phyloP scores from a whole-genome alignment of 805 yeast genomes.

The Barnettozyma sp. region DNA sequence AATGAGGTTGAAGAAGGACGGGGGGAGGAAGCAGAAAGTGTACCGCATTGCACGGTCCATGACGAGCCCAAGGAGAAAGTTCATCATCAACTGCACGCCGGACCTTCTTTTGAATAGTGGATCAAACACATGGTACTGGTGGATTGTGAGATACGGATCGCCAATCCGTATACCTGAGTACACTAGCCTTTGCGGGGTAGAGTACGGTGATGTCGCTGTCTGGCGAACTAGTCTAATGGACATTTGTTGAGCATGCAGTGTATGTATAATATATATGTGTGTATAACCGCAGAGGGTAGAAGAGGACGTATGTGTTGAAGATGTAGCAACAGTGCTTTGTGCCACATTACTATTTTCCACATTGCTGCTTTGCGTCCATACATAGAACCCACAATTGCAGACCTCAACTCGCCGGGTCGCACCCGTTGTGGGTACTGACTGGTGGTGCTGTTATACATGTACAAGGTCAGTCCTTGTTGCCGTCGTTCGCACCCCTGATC shows the following conservation, averaged over 20 bases:
- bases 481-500: conserved; percentile 46
- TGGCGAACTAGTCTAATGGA: neutral
- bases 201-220: neutral
- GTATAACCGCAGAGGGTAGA: too few species aligned
- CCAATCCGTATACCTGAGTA: neutral
- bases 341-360: too few species aligned
- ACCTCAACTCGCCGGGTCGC: too few species aligned
- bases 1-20: neutral
- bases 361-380: too few species aligned
- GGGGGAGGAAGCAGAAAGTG: neutral
- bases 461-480: too few species aligned
- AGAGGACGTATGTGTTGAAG: too few species aligned
- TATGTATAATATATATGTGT: too few species aligned
- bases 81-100: neutral
- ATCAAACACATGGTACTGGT: neutral
- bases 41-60: neutral
- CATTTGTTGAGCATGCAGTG: neutral
- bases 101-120: neutral
- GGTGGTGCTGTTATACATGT: too few species aligned
- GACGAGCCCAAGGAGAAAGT: neutral
- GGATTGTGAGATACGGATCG: neutral
- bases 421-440: too few species aligned
- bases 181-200: neutral
- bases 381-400: too few species aligned
- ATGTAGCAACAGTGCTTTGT: too few species aligned